These are phyloP conservation scores for Xylaria cubensis DNA, from an alignment of 495 filamentous ascomycete genomes.

Conservation along the genomic window DNA sequence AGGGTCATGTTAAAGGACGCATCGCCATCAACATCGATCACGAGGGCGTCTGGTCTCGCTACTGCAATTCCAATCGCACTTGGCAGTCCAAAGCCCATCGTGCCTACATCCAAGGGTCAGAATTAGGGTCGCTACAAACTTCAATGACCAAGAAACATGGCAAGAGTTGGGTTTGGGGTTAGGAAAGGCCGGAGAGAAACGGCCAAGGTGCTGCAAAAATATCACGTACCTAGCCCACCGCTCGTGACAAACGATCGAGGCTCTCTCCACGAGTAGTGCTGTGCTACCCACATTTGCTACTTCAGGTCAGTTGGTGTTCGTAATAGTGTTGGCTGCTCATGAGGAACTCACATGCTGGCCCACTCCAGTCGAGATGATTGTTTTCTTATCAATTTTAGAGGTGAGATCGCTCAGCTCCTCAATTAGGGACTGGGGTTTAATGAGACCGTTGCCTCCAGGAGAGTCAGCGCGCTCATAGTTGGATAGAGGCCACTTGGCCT, in stretches of 20 bases:
- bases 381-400: conserved; percentile 70
- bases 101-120: conserved; percentile 11
- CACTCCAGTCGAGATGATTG: conserved; percentile 88
- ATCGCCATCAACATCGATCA: conserved; percentile 95
- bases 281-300: conserved; percentile 91
- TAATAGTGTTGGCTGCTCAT: conserved; percentile 13
- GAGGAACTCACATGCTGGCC: conserved; percentile 69
- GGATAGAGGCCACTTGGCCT: conserved; percentile 78
- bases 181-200: conserved; percentile 7
- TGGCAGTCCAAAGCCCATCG: conserved; percentile 91
- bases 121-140: conserved; percentile 13
- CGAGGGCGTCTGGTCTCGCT: conserved; percentile 82
- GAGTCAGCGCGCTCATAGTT: conserved; percentile 71
- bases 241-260: conserved; percentile 91
- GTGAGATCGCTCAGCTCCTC: conserved; percentile 80
- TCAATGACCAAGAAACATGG: conserved; percentile 9
- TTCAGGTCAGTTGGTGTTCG: conserved; percentile 11
- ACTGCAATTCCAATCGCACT: conserved; percentile 95
- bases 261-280: conserved; percentile 90
- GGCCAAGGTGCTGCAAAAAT: conserved; percentile 4
- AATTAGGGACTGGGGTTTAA: conserved; percentile 91
- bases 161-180: not conserved
- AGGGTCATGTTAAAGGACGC: conserved; percentile 96
- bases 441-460: conserved; percentile 61
- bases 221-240: conserved; percentile 79